These are phyloP conservation scores for Penicillium steckii DNA, from an alignment of 495 filamentous ascomycete species.

Conservation along the genomic window DNA sequence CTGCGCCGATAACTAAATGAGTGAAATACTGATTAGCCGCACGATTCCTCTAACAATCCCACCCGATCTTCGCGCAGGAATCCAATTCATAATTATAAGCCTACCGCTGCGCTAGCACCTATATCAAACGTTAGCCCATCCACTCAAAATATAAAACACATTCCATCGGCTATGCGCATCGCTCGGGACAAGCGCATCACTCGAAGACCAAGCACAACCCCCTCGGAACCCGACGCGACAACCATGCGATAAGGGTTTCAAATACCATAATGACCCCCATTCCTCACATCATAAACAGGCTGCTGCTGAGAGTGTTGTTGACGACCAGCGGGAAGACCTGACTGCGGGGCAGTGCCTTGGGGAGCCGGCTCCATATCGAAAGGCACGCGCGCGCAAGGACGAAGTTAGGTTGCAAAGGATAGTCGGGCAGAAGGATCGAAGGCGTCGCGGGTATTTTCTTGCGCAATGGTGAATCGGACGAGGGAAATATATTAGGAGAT, in stretches of 20 bases:
- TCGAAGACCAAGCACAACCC: too few species aligned
- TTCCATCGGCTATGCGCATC: background rate
- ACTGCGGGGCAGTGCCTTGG: slow-evolving; percentile 53
- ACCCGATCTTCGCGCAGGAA: background rate
- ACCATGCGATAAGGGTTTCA: background rate
- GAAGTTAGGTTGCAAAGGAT: background rate
- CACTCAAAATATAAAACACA: background rate
- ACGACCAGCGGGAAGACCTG: slow-evolving; percentile 34
- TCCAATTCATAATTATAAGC: slow-evolving; percentile 28
- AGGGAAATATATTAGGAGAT: too few species aligned
- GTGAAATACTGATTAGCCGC: slow-evolving; percentile 15
- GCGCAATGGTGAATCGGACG: too few species aligned
- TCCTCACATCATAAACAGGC: slow-evolving; percentile 71
- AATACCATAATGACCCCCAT: slow-evolving; percentile 87
- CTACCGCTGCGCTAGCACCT: slow-evolving; percentile 83
- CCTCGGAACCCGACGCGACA: background rate
- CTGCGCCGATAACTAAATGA: slow-evolving; percentile 62
- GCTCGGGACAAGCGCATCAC: background rate
- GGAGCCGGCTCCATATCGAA: slow-evolving; percentile 56
- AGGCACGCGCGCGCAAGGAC: slow-evolving; percentile 5
- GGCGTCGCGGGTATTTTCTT: background rate
- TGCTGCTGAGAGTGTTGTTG: slow-evolving; percentile 43
- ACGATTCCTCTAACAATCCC: background rate
- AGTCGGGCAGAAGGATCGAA: background rate
- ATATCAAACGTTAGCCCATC: background rate